These are phyloP conservation scores for Leishmania gerbilli DNA, from an alignment of 208 protist species.

Conservation along the genomic window DNA sequence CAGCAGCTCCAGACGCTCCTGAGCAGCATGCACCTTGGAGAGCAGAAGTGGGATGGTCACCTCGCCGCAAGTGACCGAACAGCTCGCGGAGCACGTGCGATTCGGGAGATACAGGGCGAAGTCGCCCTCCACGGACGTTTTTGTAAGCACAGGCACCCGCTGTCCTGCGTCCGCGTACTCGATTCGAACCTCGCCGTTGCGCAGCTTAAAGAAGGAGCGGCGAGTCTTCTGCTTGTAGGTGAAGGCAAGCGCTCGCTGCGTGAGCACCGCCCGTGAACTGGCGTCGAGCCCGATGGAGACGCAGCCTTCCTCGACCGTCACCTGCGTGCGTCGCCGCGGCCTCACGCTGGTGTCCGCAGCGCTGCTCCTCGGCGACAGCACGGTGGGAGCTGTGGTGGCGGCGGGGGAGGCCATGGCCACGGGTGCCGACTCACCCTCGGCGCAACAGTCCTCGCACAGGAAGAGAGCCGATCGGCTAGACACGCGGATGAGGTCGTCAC, in stretches of 20 bases:
- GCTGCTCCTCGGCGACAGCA: neutral
- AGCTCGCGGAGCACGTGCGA: conserved; percentile 28
- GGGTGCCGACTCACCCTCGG: conserved; percentile 6
- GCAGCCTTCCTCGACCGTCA: conserved; percentile 28
- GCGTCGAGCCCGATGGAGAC: conserved; percentile 19
- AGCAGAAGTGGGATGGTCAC: conserved; percentile 26
- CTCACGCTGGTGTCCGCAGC: neutral
- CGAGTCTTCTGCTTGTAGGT: conserved; percentile 21
- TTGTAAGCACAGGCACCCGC: conserved; percentile 26
- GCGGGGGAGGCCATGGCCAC: neutral
- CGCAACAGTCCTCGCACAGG: conserved; percentile 30
- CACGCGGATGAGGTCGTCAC: conserved; percentile 27
- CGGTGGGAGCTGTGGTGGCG: neutral
- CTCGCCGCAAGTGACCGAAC: conserved; percentile 34
- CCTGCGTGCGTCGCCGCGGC: conserved; percentile 15
- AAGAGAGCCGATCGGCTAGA: conserved; percentile 13
- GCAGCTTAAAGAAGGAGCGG: conserved; percentile 20
- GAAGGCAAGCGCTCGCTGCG: conserved; percentile 19
- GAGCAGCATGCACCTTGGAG: conserved; percentile 15
- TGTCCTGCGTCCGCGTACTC: conserved; percentile 26
- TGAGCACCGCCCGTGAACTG: conserved; percentile 8
- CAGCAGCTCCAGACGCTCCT: conserved; percentile 29
- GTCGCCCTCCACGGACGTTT: conserved; percentile 27
- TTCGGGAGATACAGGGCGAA: conserved; percentile 22
- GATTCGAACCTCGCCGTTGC: conserved; percentile 23